Base-by-base conservation (phyloP, 1,139 yeast genomes). In the Geotrichum histeridarum region DNA sequence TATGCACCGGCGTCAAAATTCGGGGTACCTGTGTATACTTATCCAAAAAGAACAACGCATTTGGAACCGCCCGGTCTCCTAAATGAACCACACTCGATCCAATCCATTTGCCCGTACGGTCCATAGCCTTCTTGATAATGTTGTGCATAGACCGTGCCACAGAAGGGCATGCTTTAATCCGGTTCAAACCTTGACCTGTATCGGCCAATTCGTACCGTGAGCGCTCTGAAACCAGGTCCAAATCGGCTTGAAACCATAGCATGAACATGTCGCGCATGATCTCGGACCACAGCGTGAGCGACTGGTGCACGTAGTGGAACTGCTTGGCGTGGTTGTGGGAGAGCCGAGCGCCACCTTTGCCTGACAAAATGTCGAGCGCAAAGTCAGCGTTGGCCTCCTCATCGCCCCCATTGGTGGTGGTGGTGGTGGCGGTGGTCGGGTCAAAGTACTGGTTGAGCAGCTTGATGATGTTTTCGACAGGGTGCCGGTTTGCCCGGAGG, bases 31-130 rank as follows among this genome's bases (percentile, higher is more conserved):
- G 91, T 33, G 83, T 78, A 64, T 84, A 84, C 67, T 85, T 84
- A 69, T 85, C 91, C 50, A 84, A 68, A 72, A 84, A 84, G 66
- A 84, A 83, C 56, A 85, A 67, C 0, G 91, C 89, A 65, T 84
- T 84, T 1, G 93, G 93, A 4, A 84, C 93, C 1, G 88, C 85
- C 61, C 81, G 84, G 66, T 84, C 93, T 38, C 91, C 93, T 27
- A 85, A 64, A 68, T 84, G 93, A 22, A 84, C 85, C 31, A 83
- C 90, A 15, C 85, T 79, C 7, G 87, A 81, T 1, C 93, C 93
- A 44, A 84, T 83, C 90, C 91, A 84, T 2, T 77, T 70, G 0
- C 83, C 80, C 17, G 84, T 79, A 53, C 77, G 76, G 35, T 75
- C 68, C 63, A 84, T 86, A 49, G 86, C 84, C 57, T 81, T 82